A percentile compares a stretch with the other conserved stretches of the same genome.
phyloP scores from a whole-genome alignment of 2,329 filamentous ascomycete species.

The Fusarium ambrosium region DNA sequence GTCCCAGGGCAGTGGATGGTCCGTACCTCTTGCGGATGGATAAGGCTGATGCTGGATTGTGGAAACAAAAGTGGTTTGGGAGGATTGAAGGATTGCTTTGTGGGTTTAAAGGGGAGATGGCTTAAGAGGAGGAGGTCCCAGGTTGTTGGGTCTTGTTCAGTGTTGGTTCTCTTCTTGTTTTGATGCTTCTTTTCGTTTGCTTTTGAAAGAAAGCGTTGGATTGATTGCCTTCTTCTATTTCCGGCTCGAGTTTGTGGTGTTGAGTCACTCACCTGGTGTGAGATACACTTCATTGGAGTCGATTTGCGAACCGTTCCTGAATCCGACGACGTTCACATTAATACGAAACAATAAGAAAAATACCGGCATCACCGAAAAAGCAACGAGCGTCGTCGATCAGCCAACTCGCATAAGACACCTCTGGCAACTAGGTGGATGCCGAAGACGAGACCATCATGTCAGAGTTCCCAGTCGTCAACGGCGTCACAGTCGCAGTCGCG shows the following conservation, averaged over 20 bases:
- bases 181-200: neutral
- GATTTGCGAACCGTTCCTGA: neutral
- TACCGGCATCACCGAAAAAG: neutral
- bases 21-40: conserved; percentile 1
- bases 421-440: neutral
- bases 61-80: neutral
- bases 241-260: neutral
- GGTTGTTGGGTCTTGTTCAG: neutral
- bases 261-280: neutral
- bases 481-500: conserved; percentile 33
- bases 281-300: neutral
- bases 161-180: neutral
- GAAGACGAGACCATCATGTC: conserved; percentile 11
- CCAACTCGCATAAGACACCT: neutral
- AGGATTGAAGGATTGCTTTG: neutral
- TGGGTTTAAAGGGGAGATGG: neutral
- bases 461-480: conserved; percentile 33
- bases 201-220: neutral
- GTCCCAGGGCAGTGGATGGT: conserved; percentile 20
- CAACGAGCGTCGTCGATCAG: neutral
- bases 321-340: neutral
- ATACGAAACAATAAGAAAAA: neutral
- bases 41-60: neutral
- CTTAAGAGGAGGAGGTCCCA: neutral
- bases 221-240: neutral